Conservation (phyloP, 305 asterid species). For the Solanum hybrid region DNA sequence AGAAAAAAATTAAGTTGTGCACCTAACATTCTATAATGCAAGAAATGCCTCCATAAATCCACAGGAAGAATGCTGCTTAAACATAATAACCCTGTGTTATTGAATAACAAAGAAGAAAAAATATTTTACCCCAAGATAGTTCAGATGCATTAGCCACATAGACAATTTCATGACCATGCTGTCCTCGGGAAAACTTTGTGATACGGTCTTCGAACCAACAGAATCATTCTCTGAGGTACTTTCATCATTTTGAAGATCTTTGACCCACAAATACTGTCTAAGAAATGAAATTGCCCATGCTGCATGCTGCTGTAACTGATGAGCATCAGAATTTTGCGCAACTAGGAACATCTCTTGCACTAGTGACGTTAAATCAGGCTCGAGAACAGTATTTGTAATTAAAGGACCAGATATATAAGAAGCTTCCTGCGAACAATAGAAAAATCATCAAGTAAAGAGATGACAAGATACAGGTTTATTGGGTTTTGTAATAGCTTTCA, state of each 20-base stretch:
- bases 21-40: background rate
- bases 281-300: conserved; percentile 92
- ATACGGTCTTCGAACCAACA: conserved; percentile 29
- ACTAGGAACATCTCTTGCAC: conserved; percentile 78
- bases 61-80: background rate
- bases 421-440: conserved; percentile 35
- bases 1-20: background rate
- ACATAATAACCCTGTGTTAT: background rate
- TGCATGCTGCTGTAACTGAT: conserved; percentile 61
- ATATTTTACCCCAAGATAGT: conserved; percentile 47
- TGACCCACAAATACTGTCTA: conserved; percentile 51
- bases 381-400: conserved; percentile 43
- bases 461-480: background rate
- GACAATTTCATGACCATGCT: conserved; percentile 73
- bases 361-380: conserved; percentile 49
- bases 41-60: background rate
- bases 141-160: conserved; percentile 63
- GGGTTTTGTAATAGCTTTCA: background rate
- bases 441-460: background rate
- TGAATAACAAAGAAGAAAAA: conserved; percentile 1
- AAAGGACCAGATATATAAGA: conserved; percentile 45
- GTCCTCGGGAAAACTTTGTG: conserved; percentile 63
- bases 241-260: conserved; percentile 35
- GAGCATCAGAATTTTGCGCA: conserved; percentile 66
- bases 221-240: conserved; percentile 27